Evolutionary conservation across 1,284 basidiomycete genomes (phyloP).

Genomic region (Inonotus obliquus): DNA sequence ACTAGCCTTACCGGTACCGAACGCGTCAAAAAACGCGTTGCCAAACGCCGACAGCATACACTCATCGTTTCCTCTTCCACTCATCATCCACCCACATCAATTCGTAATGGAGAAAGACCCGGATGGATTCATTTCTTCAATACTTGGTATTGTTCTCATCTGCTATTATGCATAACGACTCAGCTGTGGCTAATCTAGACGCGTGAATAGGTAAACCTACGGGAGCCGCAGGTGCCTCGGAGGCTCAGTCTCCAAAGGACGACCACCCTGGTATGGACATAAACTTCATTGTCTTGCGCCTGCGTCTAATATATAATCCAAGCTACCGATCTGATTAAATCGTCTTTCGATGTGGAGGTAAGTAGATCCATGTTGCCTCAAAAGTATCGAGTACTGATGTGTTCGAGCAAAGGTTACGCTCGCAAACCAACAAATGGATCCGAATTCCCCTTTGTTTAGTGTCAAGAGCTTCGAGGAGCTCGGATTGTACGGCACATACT

Average conservation of each 20-base stretch:
- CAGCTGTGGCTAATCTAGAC: background rate
- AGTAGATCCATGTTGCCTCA: background rate
- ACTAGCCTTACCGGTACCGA: background rate
- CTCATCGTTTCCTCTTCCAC: background rate
- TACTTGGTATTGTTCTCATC: background rate
- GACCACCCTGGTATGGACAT: slow-evolving; percentile 6
- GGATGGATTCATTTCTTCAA: slow-evolving; percentile 17
- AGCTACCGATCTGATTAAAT: slow-evolving; percentile 21
- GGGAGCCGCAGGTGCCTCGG: background rate
- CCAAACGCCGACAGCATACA: slow-evolving; percentile 4
- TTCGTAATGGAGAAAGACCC: slow-evolving; percentile 15
- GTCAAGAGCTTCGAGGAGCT: slow-evolving; percentile 94
- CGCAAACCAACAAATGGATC: slow-evolving; percentile 95
- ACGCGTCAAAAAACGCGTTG: background rate
- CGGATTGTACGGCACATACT: slow-evolving; percentile 65
- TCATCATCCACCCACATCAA: background rate
- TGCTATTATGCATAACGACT: background rate
- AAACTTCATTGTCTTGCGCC: background rate
- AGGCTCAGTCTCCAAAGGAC: slow-evolving; percentile 7
- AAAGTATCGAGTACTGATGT: slow-evolving; percentile 2
- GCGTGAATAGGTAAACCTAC: slow-evolving; percentile 11
- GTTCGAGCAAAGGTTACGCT: slow-evolving; percentile 76
- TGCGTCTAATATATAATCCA: background rate
- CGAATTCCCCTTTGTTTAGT: slow-evolving; percentile 92
- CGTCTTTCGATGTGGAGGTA: slow-evolving; percentile 24